Conservation (phyloP, 108 stramenopile genomes). For the Aureococcus anophagefferens region DNA sequence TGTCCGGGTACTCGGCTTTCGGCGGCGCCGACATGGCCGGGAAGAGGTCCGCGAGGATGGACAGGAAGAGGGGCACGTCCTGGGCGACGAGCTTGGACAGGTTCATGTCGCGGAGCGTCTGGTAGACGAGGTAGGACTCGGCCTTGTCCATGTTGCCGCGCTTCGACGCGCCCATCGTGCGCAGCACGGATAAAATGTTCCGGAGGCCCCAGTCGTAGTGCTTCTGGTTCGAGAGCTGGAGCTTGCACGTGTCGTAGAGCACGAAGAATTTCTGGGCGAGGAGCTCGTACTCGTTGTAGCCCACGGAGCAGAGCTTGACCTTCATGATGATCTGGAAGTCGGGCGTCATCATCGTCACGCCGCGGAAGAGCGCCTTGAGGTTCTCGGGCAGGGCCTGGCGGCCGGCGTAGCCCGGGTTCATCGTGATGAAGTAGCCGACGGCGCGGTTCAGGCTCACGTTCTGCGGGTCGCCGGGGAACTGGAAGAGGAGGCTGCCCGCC, state of each 20-base stretch:
- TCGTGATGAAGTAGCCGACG: constrained; percentile 80
- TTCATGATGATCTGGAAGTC: constrained; percentile 87
- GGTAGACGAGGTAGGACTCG: constrained; percentile 70
- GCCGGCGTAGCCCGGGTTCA: constrained; percentile 89
- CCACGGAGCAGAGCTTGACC: constrained; percentile 83
- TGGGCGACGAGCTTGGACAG: constrained; percentile 78
- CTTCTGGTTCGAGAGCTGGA: constrained; percentile 73
- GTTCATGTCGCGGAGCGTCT: constrained; percentile 83
- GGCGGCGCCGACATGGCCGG: constrained; percentile 60
- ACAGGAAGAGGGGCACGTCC: constrained; percentile 80
- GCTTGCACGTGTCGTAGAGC: constrained; percentile 72
- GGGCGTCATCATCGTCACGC: constrained; percentile 86
- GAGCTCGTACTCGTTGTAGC: constrained; percentile 66
- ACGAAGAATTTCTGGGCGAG: constrained; percentile 74
- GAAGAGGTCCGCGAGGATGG: constrained; percentile 73
- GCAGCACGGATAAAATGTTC: constrained; percentile 75
- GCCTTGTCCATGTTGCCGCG: constrained; percentile 60
- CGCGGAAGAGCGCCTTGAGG: constrained; percentile 79
- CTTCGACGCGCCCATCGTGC: constrained; percentile 76
- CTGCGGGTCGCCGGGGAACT: constrained; percentile 82
- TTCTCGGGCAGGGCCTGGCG: constrained; percentile 85
- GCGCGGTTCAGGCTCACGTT: constrained; percentile 62
- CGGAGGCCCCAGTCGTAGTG: constrained; percentile 85
- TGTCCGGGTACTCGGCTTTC: constrained; percentile 65
- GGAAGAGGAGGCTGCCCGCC: constrained; percentile 57